Evolutionary conservation across 2,329 filamentous ascomycete genomes (phyloP).

Genomic region (Alternaria ethzedia): DNA sequence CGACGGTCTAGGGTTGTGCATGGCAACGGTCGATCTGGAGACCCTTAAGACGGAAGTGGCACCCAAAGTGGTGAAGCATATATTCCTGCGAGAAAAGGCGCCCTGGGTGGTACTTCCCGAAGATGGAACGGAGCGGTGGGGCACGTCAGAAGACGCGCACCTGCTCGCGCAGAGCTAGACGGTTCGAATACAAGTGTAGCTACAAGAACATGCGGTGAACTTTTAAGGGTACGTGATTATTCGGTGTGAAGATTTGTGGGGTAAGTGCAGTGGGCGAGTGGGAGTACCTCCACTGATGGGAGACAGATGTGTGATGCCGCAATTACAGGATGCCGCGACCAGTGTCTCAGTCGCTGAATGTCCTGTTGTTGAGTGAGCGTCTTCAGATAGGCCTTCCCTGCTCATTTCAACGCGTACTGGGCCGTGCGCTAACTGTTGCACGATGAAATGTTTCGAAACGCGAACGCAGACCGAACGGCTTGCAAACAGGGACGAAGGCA

Average conservation of each 20-base stretch:
- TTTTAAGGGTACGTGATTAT: neutral
- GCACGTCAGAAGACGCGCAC: constrained; percentile 26
- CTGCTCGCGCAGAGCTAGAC: constrained; percentile 5
- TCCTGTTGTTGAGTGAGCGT: neutral
- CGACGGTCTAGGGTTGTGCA: constrained; percentile 44
- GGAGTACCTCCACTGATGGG: neutral
- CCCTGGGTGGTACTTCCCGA: constrained; percentile 38
- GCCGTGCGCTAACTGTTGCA: neutral
- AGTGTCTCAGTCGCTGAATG: neutral
- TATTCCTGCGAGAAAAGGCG: constrained; percentile 53
- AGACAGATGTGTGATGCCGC: neutral
- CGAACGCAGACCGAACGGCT: neutral
- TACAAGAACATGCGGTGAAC: constrained; percentile 1
- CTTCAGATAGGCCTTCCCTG: neutral
- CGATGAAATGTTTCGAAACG: constrained; percentile 1
- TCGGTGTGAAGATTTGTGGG: constrained; percentile 2
- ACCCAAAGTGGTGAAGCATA: constrained; percentile 48
- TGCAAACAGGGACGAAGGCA: neutral
- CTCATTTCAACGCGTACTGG: neutral
- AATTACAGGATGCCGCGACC: neutral
- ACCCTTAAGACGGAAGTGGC: constrained; percentile 40
- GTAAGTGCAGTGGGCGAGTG: neutral
- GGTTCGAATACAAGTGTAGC: neutral
- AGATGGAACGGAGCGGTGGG: constrained; percentile 36
- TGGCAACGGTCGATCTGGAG: constrained; percentile 53